Evolutionary conservation across 805 yeast species (phyloP).

Genomic region (Candida odintsovae): DNA sequence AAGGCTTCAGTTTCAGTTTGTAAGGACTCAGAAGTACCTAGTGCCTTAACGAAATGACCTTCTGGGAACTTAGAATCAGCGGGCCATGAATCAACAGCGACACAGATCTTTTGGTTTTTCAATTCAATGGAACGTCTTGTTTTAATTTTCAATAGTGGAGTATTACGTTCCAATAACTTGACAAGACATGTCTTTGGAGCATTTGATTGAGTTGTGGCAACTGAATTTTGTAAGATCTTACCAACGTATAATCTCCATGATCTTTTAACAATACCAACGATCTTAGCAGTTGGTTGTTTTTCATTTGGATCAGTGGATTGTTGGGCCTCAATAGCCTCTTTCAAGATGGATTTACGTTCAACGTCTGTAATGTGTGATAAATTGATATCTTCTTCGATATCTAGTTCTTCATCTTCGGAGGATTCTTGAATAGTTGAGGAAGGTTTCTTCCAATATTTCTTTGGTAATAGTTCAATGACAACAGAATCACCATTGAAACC

Average conservation of each 20-base stretch:
- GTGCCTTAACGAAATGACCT: conserved; percentile 87
- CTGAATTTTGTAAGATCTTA: conserved; percentile 76
- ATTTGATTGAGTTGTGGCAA: conserved; percentile 51
- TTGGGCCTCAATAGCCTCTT: conserved; percentile 68
- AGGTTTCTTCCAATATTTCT: conserved; percentile 83
- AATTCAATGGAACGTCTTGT: conserved; percentile 83
- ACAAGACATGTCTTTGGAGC: conserved; percentile 79
- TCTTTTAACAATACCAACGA: conserved; percentile 83
- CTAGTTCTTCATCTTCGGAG: conserved; percentile 39
- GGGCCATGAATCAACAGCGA: conserved; percentile 93
- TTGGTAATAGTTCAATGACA: conserved; percentile 83
- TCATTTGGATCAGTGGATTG: conserved; percentile 37
- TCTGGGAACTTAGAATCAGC: conserved; percentile 76
- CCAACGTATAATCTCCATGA: conserved; percentile 98
- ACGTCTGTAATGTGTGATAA: conserved; percentile 42
- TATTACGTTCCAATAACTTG: conserved; percentile 77
- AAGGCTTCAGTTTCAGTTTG: conserved; percentile 96
- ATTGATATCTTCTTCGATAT: conserved; percentile 29
- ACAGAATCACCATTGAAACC: conserved; percentile 91
- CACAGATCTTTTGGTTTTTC: conserved; percentile 84
- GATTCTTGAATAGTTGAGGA: conserved; percentile 69
- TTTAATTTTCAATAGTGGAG: conserved; percentile 81
- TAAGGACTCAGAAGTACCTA: conserved; percentile 87
- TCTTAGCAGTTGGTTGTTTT: conserved; percentile 87
- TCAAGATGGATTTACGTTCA: conserved; percentile 67